Evolutionary conservation across 257 asterid species (phyloP).

Genomic region (Capsicum baccatum): DNA sequence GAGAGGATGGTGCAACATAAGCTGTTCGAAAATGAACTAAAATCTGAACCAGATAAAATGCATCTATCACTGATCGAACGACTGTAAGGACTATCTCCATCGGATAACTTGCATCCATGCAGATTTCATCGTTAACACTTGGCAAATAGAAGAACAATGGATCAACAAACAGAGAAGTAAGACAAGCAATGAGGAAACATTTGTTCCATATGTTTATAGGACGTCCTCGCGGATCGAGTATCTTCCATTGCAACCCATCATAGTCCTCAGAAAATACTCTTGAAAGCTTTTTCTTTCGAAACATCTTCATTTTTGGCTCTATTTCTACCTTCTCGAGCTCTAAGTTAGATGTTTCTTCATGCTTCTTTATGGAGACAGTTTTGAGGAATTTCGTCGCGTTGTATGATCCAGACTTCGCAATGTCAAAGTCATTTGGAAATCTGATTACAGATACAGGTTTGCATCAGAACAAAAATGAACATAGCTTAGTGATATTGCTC

Average conservation of each 20-base stretch:
- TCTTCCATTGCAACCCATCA: conserved; percentile 49
- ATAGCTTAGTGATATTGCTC: not conserved
- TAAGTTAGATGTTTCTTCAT: conserved; percentile 10
- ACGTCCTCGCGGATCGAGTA: conserved; percentile 66
- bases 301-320: conserved; percentile 29
- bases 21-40: conserved; percentile 65
- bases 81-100: conserved; percentile 57
- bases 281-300: conserved; percentile 53
- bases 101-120: conserved; percentile 55
- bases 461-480: not conserved
- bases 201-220: conserved; percentile 60
- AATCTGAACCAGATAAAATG: conserved; percentile 55
- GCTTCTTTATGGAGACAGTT: conserved; percentile 2
- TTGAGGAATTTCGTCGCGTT: not conserved
- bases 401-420: conserved; percentile 27
- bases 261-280: conserved; percentile 77
- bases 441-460: conserved; percentile 34
- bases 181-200: conserved; percentile 54
- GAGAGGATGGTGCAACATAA: conserved; percentile 71
- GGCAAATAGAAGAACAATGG: conserved; percentile 74
- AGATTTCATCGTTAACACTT: conserved; percentile 45
- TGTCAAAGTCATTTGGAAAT: conserved; percentile 48
- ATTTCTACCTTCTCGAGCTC: conserved; percentile 21
- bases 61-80: conserved; percentile 54
- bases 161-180: conserved; percentile 63